Evolutionary conservation across 305 asterid species (phyloP), one percentile per base, ranked within the genome.

Genomic region (Plantago coronopus): DNA sequence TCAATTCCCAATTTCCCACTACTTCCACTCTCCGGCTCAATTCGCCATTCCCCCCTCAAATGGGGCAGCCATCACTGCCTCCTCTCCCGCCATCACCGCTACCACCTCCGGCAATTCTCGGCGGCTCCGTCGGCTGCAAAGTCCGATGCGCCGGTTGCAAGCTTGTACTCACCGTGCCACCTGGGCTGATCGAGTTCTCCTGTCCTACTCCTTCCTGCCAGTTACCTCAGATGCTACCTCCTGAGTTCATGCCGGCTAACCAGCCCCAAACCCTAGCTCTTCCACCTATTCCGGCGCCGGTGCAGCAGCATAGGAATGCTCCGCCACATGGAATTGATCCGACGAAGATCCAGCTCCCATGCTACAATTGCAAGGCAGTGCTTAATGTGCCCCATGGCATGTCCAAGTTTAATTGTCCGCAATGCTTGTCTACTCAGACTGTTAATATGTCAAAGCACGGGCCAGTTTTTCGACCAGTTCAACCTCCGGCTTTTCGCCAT

Each of bases 111-210:
- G 79, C 22, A 50, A 73, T 34, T 34, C 7, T 34, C 44, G 75
- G 37, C 31, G 64, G 70, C 19, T 67, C 63, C 25, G 81, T 75
- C n/a, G 95, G 82, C 3, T 84, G 89, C 69, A 97, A 89, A 78
- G 99, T 93, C 57, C 88, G 97, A 0, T 93, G 99, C 67, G 99
- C 97, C 5, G 95, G 99, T 23, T 93, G 99, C 77, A 89, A 81
- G 78, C 72, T 82, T 85, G 89, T 93, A 63, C 72, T 93, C 34
- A 79, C 91, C 29, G 97, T 93, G 69, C 72, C 79, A 58, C 67
- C 86, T 0, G 94, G 96, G 6, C 59, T 83, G 62, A 82, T 87
- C 56, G 97, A 93, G 76, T 93, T 93, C 69, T 81, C 84, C 18
- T 93, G 99, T 87, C 99, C 99, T 64, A 75, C 88, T 87, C 99